Base-by-base conservation (phyloP, 192 early-diverging fungal genomes). In the Paraglomus occultum region DNA sequence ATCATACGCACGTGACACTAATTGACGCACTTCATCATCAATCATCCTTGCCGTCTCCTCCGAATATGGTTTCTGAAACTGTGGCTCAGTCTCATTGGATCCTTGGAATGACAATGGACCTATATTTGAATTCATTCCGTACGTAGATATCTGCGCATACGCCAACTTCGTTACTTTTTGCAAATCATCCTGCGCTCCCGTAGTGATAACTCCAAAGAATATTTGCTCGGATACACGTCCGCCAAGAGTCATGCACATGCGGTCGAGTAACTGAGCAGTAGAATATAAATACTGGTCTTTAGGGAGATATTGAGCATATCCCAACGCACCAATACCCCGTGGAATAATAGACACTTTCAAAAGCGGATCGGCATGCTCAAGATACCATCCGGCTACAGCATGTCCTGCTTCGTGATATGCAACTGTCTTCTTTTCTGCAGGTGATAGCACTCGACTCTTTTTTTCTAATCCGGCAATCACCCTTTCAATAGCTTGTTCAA, bases 331-430 rank as follows among this genome's bases (percentile, higher is more conserved):
- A 17, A 87, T 80, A 40, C 97, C 96, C 70, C 97, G 90, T 43
- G 97, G 97, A 74, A 99, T 99, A 73, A 99, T 98, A 57, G 94
- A 95, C 6, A 99, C 97, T 83, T 97, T 97, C 51, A 99, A 82
- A 53, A 99, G 79, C 17, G 97, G 97, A 80, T 96, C 92, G 0
- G 97, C 95, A 70, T 95, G 89, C 69, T 95, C 85, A 64, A 99
- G 82, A 74, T 93, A 99, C 97, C 97, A 99, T 40, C 97, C 97
- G 12, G 90, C 93, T 63, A 99, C 94, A 39, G 97, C 97, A 75
- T 99, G 97, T 0, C 97, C 97, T 15, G 97, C 97, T 83, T 99
- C 97, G 79, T 99, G 97, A 78, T 99, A 96, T 8, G 97, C 97
- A 45, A 99, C 95, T 22, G 94, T 96, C 86, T 92, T 96, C 87